Evolutionary conservation across 495 filamentous ascomycete genomes (phyloP), one percentile per base, ranked within the genome.

Genomic region (Penicillium angulare): DNA sequence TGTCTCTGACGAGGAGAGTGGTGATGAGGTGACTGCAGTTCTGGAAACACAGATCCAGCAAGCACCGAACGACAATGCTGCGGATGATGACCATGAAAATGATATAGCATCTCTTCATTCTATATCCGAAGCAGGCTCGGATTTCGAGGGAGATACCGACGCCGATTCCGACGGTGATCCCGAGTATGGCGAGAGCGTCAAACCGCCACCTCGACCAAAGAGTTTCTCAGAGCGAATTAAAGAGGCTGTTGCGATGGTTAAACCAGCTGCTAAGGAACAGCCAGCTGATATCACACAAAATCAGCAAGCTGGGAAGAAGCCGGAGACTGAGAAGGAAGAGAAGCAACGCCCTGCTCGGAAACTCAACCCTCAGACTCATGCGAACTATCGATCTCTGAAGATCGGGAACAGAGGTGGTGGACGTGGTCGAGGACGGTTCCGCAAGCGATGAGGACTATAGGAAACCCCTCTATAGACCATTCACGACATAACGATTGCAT

Each of bases 321-420:
- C 51, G 7, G 59, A 57, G 10, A 47, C 41, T 7, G 43, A 18
- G 27, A 17, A 35, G 24, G 45, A 57, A 43, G 77, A 74, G 46
- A 77, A 84, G 18, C 84, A 84, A 63, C 82, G 79, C 54, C 69
- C 69, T 13, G 71, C 66, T 18, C 79, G 82, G 52, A 95, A 88
- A 69, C 74, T 90, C 40, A 87, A 82, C 47, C 84, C 86, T 5
- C 69, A 84, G 40, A 87, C 90, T 2, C 84, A 92, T 70, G 81
- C 87, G 18, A 96, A 96, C 59, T 96, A 90, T 65, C 81, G 87
- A 51, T 79, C 83, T 35, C 65, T 96, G 54, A 95, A 95, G 72
- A 82, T 96, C 56, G 79, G 76, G 59, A 88, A 86, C 59, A 70
- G 66, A 48, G 61, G 67, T 12, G 61, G 67, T 12, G 73, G 27